Conservation (phyloP, 306 rosid species). For the Comarum palustre region DNA sequence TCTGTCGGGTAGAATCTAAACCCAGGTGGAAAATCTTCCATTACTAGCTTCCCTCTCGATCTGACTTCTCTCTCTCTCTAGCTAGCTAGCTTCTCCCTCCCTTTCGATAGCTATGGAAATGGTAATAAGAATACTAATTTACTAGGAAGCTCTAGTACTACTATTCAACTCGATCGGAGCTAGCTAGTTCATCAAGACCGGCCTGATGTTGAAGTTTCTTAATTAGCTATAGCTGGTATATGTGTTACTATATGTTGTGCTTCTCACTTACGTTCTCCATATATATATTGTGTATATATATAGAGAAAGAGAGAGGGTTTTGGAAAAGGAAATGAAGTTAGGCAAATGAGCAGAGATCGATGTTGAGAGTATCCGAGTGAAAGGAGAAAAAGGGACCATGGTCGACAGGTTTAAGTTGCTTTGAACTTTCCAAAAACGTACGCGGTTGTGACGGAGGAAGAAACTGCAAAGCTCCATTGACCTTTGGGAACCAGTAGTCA, state of each 20-base stretch:
- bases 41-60: not conserved
- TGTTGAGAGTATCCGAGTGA: slow-evolving; percentile 16
- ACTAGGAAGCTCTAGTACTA: not conserved
- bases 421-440: slow-evolving; percentile 26
- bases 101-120: not conserved
- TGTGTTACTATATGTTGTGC: not conserved
- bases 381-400: not conserved
- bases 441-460: slow-evolving; percentile 10
- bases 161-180: not conserved
- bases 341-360: slow-evolving; percentile 15
- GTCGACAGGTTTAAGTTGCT: not conserved
- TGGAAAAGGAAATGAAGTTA: slow-evolving; percentile 3
- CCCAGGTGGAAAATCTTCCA: slow-evolving; percentile 67
- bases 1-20: slow-evolving; percentile 86
- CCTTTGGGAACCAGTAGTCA: not conserved
- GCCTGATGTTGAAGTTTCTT: not conserved
- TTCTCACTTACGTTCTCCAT: not conserved
- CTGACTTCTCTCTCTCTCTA: not conserved
- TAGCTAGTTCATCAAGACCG: not conserved
- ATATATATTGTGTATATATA: not conserved
- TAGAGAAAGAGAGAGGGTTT: not conserved
- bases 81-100: not conserved
- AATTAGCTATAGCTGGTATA: no score
- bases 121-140: not conserved
- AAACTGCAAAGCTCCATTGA: not conserved